Base-by-base conservation (phyloP, 2,329 filamentous ascomycete genomes). In the Neopestalotiopsis sp. region DNA sequence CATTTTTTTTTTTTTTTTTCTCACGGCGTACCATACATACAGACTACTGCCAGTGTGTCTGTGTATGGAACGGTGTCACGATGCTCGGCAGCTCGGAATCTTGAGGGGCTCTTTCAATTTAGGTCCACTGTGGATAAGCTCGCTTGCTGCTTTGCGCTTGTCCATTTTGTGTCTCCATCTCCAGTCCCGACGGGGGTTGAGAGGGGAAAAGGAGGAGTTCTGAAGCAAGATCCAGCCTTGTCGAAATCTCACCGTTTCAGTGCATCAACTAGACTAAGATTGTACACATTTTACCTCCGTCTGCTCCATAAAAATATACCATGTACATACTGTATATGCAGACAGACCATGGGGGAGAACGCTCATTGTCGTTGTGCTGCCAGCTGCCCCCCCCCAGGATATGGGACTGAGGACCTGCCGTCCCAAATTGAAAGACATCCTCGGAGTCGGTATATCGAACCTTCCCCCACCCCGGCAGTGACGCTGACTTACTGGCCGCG, bases 51-150 rank as follows among this genome's bases (percentile, higher is more conserved):
- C 45, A n/a, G 17, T 14, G 42, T 49, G n/a, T 53, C 24, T 28
- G 24, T 28, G 24, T 28, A 28, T 28, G 24, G 45, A 17, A 53
- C 12, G 30, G 30, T 14, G 32, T 62, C 32, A 42, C 59, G 32
- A 62, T 20, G 14, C 32, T 62, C 59, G 59, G 59, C 59, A 62
- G 59, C 59, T 40, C 59, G 59, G 59, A 40, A 40, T 40, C 59
- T 62, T 38, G 34, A 62, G 30, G 59, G 20, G 24, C 20, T 28
- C 24, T 34, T 14, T 34, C n/a, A 34, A 40, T n/a, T 10, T 38
- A 28, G 59, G 59, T 62, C 59, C 59, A 62, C 32, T 38, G 59
- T 62, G 59, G 59, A 40, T 59, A 28, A 59, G 24, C 57, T 30
- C 57, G 24, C 57, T 59, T 30, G 24, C 28, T 30, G 34, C 57